Evolutionary conservation across 345 rosid species (phyloP).

Genomic region (Heritiera fomes): DNA sequence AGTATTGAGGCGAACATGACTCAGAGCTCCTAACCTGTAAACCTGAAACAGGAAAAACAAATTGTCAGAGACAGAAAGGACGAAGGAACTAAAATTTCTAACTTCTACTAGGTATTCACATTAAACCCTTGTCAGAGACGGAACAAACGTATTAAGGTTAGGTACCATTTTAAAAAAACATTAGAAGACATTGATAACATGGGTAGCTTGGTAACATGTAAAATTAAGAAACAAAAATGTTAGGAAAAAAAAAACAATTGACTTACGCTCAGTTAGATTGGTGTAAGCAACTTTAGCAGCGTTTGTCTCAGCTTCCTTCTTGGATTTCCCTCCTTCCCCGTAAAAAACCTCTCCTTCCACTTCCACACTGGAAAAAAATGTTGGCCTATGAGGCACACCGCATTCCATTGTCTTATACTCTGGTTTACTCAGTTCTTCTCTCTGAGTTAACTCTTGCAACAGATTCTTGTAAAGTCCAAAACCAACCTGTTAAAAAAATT

Average conservation of each 20-base stretch:
- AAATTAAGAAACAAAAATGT: too few species aligned
- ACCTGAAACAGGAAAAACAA: too few species aligned
- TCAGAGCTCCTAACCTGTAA: not conserved
- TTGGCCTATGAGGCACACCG: slow-evolving; percentile 32
- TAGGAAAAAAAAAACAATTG: too few species aligned
- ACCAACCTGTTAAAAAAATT: too few species aligned
- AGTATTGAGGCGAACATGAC: not conserved
- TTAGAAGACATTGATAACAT: not conserved
- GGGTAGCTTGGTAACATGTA: too few species aligned
- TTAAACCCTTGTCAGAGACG: not conserved
- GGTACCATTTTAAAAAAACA: not conserved
- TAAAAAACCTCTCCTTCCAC: not conserved
- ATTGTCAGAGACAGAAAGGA: not conserved
- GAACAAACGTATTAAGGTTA: not conserved
- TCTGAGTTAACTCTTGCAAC: slow-evolving; percentile 17
- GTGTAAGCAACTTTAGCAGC: slow-evolving; percentile 38
- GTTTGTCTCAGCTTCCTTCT: slow-evolving; percentile 38
- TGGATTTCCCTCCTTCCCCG: too few species aligned
- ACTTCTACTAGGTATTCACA: not conserved
- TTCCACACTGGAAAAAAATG: slow-evolving; percentile 32
- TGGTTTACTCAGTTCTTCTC: slow-evolving; percentile 27
- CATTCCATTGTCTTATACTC: slow-evolving; percentile 23
- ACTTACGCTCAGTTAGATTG: slow-evolving; percentile 21
- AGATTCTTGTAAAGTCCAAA: slow-evolving; percentile 34
- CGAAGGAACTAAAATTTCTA: not conserved